Percentiles rank a stretch among this genome's conserved stretches.
phyloP scores from a whole-genome alignment of 768 basidiomycete genomes.

The Lentinula boryana region DNA sequence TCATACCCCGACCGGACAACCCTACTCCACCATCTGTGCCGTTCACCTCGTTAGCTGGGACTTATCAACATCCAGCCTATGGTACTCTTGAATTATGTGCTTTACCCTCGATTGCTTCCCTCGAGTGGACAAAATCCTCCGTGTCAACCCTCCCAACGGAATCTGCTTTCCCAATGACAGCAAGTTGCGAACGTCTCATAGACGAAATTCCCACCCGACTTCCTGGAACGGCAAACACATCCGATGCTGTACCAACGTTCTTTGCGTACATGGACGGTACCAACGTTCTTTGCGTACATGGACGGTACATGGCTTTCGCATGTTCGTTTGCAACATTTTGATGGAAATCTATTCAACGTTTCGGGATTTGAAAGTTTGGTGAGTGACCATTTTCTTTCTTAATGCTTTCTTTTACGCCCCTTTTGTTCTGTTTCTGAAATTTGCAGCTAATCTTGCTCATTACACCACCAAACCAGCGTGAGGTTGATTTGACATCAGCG shows the following conservation, averaged over 20 bases:
- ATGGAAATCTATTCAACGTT: conserved; percentile 16
- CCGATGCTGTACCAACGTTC: conserved; percentile 10
- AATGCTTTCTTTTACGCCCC: background rate
- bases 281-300: conserved; percentile 12
- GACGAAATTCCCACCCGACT: conserved; percentile 7
- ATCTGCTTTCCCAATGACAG: background rate
- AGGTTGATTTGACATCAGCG: no score
- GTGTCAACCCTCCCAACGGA: no score
- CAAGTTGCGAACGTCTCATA: conserved; percentile 8
- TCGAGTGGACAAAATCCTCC: background rate
- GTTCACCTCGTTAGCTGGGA: conserved; percentile 7
- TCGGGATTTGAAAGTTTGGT: conserved; percentile 11
- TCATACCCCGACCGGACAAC: conserved; percentile 7
- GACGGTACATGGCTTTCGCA: conserved; percentile 13
- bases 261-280: conserved; percentile 10
- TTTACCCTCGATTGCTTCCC: conserved; percentile 1
- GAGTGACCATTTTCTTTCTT: background rate
- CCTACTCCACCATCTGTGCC: conserved; percentile 4
- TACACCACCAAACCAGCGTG: no score
- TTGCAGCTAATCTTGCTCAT: no score
- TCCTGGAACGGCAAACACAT: conserved; percentile 10
- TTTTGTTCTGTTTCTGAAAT: no score
- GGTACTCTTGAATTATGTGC: conserved; percentile 5
- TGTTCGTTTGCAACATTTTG: conserved; percentile 14
- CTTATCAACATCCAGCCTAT: conserved; percentile 9